Evolutionary conservation across 495 filamentous ascomycete species (phyloP).

Genomic region (Friedmanniomyces endolithicus): DNA sequence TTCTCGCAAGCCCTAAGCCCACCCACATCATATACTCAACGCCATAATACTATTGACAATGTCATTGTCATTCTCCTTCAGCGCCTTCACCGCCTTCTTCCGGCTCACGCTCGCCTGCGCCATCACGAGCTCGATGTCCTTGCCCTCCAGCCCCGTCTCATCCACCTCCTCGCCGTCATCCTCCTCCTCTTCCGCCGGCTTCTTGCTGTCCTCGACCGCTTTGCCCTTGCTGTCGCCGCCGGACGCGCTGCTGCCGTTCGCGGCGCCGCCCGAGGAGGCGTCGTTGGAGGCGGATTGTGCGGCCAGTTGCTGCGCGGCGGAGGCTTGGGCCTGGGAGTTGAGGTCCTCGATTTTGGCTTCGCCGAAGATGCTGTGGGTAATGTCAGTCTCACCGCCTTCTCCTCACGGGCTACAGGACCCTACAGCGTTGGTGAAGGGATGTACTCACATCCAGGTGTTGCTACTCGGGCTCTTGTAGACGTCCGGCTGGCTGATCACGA

Average conservation of each 20-base stretch:
- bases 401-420: not conserved
- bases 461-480: constrained; percentile 96
- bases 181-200: constrained; percentile 70
- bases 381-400: not conserved
- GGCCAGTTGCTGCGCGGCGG: constrained; percentile 81
- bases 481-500: constrained; percentile 98
- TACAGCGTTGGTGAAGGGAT: not conserved
- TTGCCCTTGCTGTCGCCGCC: constrained; percentile 50
- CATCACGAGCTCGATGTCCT: constrained; percentile 99
- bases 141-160: constrained; percentile 82
- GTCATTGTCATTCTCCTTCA: constrained; percentile 98
- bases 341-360: constrained; percentile 99
- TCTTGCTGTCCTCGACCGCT: constrained; percentile 59
- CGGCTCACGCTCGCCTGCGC: constrained; percentile 88
- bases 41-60: constrained; percentile 99
- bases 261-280: constrained; percentile 23
- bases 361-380: constrained; percentile 72
- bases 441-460: constrained; percentile 95
- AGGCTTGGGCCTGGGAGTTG: constrained; percentile 91
- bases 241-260: constrained; percentile 32
- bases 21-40: constrained; percentile 65
- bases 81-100: constrained; percentile 96
- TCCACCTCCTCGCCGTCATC: constrained; percentile 95
- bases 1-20: not conserved
- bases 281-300: constrained; percentile 46